Conservation (phyloP, 176 grass and related monocot genomes). For the Tuctoria greenei region DNA sequence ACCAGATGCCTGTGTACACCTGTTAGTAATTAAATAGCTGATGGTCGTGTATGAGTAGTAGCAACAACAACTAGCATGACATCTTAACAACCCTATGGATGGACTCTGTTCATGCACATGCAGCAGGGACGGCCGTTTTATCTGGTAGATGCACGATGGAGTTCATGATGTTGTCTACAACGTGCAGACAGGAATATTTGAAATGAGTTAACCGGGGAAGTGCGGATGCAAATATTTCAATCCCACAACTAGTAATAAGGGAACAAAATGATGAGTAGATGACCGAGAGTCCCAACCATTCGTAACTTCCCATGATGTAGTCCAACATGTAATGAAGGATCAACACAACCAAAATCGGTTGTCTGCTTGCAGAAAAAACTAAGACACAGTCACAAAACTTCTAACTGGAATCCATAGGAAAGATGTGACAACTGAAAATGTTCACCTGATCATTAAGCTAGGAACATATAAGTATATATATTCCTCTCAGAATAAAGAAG, state of each 20-base stretch:
- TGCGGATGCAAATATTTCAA: not conserved
- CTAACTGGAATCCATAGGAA: not conserved
- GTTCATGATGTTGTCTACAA: not conserved
- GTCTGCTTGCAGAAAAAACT: no score
- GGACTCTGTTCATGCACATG: conserved; percentile 30
- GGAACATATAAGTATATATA: not conserved
- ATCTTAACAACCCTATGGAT: conserved; percentile 26
- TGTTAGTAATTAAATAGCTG: not conserved
- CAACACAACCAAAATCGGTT: not conserved
- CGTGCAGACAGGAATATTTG: not conserved
- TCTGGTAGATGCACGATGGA: not conserved
- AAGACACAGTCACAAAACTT: not conserved
- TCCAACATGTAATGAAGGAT: not conserved
- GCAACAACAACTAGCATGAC: conserved; percentile 25
- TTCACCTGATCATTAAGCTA: not conserved
- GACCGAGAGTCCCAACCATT: not conserved
- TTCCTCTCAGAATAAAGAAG: not conserved
- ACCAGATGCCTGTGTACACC: not conserved
- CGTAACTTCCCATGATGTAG: not conserved
- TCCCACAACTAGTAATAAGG: not conserved
- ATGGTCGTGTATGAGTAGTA: conserved; percentile 12
- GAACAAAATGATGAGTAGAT: not conserved
- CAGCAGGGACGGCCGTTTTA: not conserved
- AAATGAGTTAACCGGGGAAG: not conserved
- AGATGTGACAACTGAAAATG: not conserved